Percentiles rank a stretch among this genome's conserved stretches.
Evolutionary conservation across 208 protist species (phyloP).

Genomic region (Phytomonas serpens): DNA sequence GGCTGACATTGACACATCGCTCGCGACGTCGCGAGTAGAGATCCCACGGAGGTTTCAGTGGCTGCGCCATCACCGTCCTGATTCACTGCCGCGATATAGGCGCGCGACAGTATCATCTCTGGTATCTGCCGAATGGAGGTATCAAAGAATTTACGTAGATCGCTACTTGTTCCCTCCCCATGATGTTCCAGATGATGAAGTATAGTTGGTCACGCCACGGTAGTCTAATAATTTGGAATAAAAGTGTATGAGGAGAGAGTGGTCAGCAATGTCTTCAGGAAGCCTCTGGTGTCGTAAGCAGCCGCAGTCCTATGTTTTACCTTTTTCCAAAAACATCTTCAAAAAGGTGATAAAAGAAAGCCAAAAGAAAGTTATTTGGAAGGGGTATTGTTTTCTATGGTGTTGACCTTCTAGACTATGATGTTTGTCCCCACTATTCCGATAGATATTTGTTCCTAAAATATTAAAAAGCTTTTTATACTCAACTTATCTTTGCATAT

Average conservation of each 20-base stretch:
- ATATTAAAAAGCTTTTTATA: not conserved
- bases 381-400: not conserved
- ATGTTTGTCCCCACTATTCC: not conserved
- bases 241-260: not conserved
- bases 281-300: no score
- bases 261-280: no score
- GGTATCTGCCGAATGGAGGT: constrained; percentile 57
- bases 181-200: not conserved
- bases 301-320: no score
- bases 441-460: not conserved
- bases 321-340: no score
- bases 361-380: not conserved
- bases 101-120: constrained; percentile 50
- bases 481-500: not conserved
- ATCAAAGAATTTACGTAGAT: constrained; percentile 66
- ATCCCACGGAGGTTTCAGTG: not conserved
- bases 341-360: not conserved
- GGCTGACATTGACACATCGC: not conserved
- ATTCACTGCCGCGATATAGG: constrained; percentile 23
- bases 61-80: constrained; percentile 8
- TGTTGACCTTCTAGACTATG: not conserved
- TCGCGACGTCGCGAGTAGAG: not conserved
- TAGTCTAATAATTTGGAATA: not conserved
- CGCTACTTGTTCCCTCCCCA: constrained; percentile 28
- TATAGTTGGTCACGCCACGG: not conserved